A percentile compares a stretch with the other conserved stretches of the same genome.
Conservation (phyloP, 805 yeast species). For the Ogataea paraovalis region DNA sequence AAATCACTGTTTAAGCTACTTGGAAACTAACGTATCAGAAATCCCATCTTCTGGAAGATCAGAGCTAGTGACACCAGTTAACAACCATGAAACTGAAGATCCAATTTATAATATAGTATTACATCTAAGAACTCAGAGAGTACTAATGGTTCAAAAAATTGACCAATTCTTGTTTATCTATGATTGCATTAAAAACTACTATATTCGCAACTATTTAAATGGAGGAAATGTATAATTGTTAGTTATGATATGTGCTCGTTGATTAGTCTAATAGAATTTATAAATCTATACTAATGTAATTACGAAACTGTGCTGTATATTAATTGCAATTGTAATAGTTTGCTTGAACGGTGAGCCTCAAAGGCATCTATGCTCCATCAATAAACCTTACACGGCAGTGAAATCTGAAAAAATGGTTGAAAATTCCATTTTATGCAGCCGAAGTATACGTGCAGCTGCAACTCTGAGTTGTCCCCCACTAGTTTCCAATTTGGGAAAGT, state of each 20-base stretch:
- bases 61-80: constrained; percentile 18
- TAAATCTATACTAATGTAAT: no score
- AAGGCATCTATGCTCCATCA: no score
- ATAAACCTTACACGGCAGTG: no score
- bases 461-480: no score
- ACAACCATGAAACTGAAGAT: constrained; percentile 28
- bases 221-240: background rate
- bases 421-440: no score
- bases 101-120: constrained; percentile 41
- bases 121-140: constrained; percentile 43
- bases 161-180: constrained; percentile 50
- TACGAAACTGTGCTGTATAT: no score
- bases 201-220: constrained; percentile 12
- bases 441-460: no score
- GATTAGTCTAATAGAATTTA: no score
- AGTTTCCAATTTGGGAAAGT: no score
- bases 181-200: constrained; percentile 30
- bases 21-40: constrained; percentile 3
- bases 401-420: no score
- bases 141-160: constrained; percentile 52
- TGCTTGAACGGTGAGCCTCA: no score
- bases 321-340: no score
- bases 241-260: background rate
- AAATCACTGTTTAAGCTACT: constrained; percentile 12
- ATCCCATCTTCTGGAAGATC: constrained; percentile 8